Evolutionary conservation across 805 yeast genomes (phyloP), one percentile per base, ranked within the genome.

Genomic region (Candida chilensis): DNA sequence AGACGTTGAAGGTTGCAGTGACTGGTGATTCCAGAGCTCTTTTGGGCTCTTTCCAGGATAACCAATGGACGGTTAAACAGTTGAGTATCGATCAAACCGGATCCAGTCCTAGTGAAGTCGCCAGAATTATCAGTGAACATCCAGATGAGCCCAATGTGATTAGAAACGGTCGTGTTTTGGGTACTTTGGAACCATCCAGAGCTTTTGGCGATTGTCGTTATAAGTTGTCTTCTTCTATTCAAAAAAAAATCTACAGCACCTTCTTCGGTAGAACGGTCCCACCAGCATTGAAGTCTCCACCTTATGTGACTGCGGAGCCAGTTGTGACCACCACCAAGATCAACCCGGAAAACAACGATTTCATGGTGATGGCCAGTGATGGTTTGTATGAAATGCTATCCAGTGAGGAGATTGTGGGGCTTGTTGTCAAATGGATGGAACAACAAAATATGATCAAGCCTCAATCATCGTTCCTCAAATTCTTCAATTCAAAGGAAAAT

Each of bases 181-280:
- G 98, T 0, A 76, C 92, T 8, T 67, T 92, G 38, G 97, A 92
- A 54, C 98, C 98, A 10, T 75, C 95, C 0, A 68, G 98, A 45
- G 95, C 97, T 1, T 92, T 92, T 63, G 98, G 98, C 28, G 98
- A 92, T 54, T 94, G 95, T 35, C 71, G 96, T 37, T 92, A 86
- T 50, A 92, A 92, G 50, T 70, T 94, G 65, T 74, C 87, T 49
- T 54, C 50, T 8, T 74, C 78, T 15, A 69, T 85, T 33, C 96
- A 94, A 45, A 79, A 79, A 28, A 59, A 67, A 34, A 67, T 83
- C 16, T 78, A 84, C 42, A 68, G 78, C 37, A 78, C 77, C 43
- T 78, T 87, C 41, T 88, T 90, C 50, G 94, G 95, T 20, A 71
- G 90, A 48, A 58, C 71, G 34, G 71, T 83, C 16, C 94, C 94